Evolutionary conservation across 2,329 filamentous ascomycete species (phyloP).

Genomic region (Plectosphaerella plurivora): DNA sequence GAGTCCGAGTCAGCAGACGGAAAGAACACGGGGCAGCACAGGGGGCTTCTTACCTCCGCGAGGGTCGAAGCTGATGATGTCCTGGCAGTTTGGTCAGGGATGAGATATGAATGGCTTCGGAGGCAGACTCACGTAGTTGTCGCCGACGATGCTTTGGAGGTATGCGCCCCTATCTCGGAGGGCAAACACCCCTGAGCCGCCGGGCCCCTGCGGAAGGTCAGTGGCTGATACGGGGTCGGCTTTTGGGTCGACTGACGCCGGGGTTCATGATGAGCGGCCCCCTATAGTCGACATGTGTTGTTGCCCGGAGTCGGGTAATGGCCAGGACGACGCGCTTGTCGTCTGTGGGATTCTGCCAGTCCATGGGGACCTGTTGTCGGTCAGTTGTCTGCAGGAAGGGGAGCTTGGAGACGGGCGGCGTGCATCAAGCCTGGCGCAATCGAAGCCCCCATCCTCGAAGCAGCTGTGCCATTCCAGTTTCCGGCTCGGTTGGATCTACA

Average conservation of each 20-base stretch:
- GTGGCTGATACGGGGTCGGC: background rate
- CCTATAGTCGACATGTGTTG: conserved; percentile 15
- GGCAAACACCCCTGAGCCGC: conserved; percentile 38
- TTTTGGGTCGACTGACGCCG: conserved; percentile 17
- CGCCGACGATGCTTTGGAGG: conserved; percentile 40
- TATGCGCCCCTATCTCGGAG: conserved; percentile 22
- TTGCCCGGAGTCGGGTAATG: conserved; percentile 26
- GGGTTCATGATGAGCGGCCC: conserved; percentile 29
- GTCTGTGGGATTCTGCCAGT: conserved; percentile 24
- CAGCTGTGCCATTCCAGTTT: conserved; percentile 25
- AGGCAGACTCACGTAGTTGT: conserved; percentile 32
- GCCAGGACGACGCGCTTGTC: conserved; percentile 23
- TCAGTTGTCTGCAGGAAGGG: conserved; percentile 4
- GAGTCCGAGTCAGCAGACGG: background rate
- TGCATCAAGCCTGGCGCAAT: conserved; percentile 29
- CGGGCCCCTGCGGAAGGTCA: conserved; percentile 33
- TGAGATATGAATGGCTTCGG: background rate
- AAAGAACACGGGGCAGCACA: too few species aligned
- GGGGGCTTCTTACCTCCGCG: conserved; percentile 40
- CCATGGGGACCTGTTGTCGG: conserved; percentile 30
- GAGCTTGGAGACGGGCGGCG: conserved; percentile 2
- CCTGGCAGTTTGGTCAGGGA: conserved; percentile 18
- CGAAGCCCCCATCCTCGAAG: conserved; percentile 19
- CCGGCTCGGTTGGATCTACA: conserved; percentile 31
- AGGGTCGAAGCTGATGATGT: conserved; percentile 48